phyloP scores from a whole-genome alignment of 2,329 filamentous ascomycete species.

The Sclerotiophoma versabilis region DNA sequence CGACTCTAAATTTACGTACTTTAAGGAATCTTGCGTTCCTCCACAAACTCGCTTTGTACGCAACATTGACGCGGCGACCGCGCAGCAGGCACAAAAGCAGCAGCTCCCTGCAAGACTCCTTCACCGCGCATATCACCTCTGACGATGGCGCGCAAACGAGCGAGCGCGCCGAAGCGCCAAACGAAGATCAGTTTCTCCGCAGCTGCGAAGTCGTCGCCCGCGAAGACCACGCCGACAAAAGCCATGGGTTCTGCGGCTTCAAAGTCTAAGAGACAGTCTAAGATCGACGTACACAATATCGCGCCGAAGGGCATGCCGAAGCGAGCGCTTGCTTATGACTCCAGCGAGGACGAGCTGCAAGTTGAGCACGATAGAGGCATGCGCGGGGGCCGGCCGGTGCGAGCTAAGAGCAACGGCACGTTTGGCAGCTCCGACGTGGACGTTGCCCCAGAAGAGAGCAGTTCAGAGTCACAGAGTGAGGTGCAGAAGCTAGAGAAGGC shows the following conservation, averaged over 20 bases:
- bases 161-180: constrained; percentile 45
- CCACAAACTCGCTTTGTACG: not conserved
- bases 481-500: constrained; percentile 10
- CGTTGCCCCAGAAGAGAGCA: constrained; percentile 1
- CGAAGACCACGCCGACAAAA: constrained; percentile 26
- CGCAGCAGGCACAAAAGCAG: not conserved
- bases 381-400: constrained; percentile 29
- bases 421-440: constrained; percentile 34
- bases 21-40: too few species aligned
- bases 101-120: not conserved
- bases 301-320: constrained; percentile 34
- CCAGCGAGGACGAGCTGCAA: constrained; percentile 34
- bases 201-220: constrained; percentile 50
- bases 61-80: not conserved
- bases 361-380: constrained; percentile 21
- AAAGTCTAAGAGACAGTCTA: constrained; percentile 29
- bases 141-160: constrained; percentile 37
- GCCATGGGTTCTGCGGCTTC: constrained; percentile 36
- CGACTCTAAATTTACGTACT: not conserved
- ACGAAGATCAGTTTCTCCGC: constrained; percentile 54
- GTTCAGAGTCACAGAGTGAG: constrained; percentile 22
- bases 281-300: constrained; percentile 34
- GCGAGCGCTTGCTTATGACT: constrained; percentile 21
- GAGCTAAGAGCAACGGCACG: constrained; percentile 27
- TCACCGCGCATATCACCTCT: not conserved